A percentile compares a stretch with the other conserved stretches of the same genome.
phyloP scores from a whole-genome alignment of 257 asterid species.

The Thymus mandschuricus region DNA sequence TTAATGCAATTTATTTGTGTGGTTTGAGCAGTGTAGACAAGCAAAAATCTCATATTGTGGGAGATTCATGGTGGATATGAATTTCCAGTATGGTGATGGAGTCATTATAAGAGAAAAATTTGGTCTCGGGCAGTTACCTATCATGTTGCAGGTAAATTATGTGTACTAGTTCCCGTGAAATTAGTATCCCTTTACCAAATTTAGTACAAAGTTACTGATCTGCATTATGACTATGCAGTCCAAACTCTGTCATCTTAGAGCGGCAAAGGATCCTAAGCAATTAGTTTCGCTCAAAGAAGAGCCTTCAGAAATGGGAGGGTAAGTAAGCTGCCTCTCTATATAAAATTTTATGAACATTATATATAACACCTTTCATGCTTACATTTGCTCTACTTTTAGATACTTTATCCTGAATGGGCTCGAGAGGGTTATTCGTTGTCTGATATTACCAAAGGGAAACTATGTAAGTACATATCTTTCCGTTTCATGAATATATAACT shows the following conservation, averaged over 20 bases:
- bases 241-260: constrained; percentile 72
- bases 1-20: constrained; percentile 19
- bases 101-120: constrained; percentile 55
- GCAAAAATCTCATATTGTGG: constrained; percentile 83
- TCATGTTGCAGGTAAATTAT: constrained; percentile 81
- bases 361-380: neutral
- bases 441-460: constrained; percentile 84
- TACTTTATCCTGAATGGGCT: constrained; percentile 96
- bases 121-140: constrained; percentile 76
- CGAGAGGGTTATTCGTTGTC: constrained; percentile 86
- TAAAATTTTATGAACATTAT: neutral
- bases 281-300: constrained; percentile 72
- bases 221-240: constrained; percentile 57
- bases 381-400: constrained; percentile 42
- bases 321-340: constrained; percentile 38
- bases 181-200: no score
- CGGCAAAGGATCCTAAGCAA: constrained; percentile 52
- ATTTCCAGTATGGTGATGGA: constrained; percentile 70
- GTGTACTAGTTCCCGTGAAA: neutral
- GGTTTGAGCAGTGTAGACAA: constrained; percentile 85
- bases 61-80: constrained; percentile 62
- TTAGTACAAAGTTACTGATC: neutral
- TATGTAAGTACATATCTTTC: constrained; percentile 61
- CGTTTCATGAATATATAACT: constrained; percentile 25
- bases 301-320: constrained; percentile 99